A percentile compares a stretch with the other conserved stretches of the same genome.
Conservation (phyloP, 352 stramenopile genomes). For the Globisporangium alternatum region DNA sequence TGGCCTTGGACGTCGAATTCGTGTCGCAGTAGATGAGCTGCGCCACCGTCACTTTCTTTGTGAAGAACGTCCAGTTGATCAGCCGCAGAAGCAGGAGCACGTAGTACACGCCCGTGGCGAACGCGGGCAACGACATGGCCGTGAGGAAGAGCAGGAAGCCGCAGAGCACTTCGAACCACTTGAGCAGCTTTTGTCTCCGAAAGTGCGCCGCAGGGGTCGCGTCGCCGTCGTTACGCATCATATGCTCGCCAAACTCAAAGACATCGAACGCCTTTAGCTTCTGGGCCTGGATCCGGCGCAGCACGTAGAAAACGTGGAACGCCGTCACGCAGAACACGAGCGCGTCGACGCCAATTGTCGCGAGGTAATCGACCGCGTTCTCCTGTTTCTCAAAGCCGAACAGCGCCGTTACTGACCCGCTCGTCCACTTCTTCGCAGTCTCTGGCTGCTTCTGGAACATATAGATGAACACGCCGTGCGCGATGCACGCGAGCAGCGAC, state of each 20-base stretch:
- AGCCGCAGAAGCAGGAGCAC: slow-evolving; percentile 53
- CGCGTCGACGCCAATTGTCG: slow-evolving; percentile 55
- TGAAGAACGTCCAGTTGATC: slow-evolving; percentile 65
- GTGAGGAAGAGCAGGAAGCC: slow-evolving; percentile 59
- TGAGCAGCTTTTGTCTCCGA: slow-evolving; percentile 26
- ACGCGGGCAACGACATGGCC: slow-evolving; percentile 52
- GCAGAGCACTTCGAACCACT: slow-evolving; percentile 43
- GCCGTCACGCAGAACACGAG: slow-evolving; percentile 53
- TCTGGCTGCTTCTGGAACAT: slow-evolving; percentile 16
- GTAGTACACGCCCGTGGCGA: slow-evolving; percentile 57
- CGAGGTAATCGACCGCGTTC: slow-evolving; percentile 31
- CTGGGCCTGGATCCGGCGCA: slow-evolving; percentile 27
- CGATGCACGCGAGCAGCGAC: slow-evolving; percentile 36
- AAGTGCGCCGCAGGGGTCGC: slow-evolving; percentile 19
- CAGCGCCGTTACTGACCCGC: slow-evolving; percentile 25
- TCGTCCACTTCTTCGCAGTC: slow-evolving; percentile 15
- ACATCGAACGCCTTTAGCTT: slow-evolving; percentile 40
- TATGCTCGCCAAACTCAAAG: slow-evolving; percentile 51
- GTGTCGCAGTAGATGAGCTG: slow-evolving; percentile 35
- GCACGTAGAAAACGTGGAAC: slow-evolving; percentile 66
- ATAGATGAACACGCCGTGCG: slow-evolving; percentile 39
- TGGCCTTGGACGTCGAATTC: slow-evolving; percentile 19
- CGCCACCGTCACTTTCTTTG: slow-evolving; percentile 55
- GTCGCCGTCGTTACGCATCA: slow-evolving; percentile 21
- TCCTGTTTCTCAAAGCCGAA: slow-evolving; percentile 48